These are phyloP conservation scores for Peronospora belbahrii DNA, from an alignment of 352 stramenopile species.

Conservation along the genomic window DNA sequence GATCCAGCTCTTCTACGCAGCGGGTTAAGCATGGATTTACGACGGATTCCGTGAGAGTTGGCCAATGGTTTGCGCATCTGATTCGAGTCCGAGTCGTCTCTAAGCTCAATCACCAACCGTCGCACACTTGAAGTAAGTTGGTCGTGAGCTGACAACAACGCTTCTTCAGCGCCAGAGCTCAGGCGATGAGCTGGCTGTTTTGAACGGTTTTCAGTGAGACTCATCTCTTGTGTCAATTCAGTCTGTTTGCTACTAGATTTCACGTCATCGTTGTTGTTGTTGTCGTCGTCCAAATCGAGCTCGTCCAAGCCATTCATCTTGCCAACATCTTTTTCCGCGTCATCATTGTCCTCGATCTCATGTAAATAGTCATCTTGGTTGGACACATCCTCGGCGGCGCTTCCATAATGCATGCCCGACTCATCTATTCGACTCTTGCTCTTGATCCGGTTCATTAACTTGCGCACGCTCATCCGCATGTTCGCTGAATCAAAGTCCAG, in stretches of 20 bases:
- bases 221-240: conserved; percentile 15
- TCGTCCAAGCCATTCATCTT: conserved; percentile 10
- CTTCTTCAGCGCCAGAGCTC: conserved; percentile 28
- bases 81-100: conserved; percentile 64
- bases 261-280: conserved; percentile 6
- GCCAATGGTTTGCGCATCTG: conserved; percentile 15
- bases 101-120: conserved; percentile 64
- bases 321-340: conserved; percentile 8
- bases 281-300: conserved; percentile 10
- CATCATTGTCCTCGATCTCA: conserved; percentile 3
- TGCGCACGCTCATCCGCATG: conserved; percentile 37
- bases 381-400: conserved; percentile 10
- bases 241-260: conserved; percentile 6
- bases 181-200: conserved; percentile 16
- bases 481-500: conserved; percentile 41
- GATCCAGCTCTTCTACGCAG: conserved; percentile 54
- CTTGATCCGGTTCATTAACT: conserved; percentile 46
- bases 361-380: conserved; percentile 36
- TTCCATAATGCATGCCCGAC: conserved; percentile 1
- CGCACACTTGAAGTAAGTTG: conserved; percentile 69
- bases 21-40: conserved; percentile 6
- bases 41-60: conserved; percentile 18
- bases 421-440: conserved; percentile 30
- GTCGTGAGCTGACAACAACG: conserved; percentile 34
- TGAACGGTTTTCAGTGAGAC: conserved; percentile 10